Percentiles rank a stretch among this genome's conserved stretches.
phyloP scores from a whole-genome alignment of 2,329 filamentous ascomycete species.

The Aspergillus terreus region DNA sequence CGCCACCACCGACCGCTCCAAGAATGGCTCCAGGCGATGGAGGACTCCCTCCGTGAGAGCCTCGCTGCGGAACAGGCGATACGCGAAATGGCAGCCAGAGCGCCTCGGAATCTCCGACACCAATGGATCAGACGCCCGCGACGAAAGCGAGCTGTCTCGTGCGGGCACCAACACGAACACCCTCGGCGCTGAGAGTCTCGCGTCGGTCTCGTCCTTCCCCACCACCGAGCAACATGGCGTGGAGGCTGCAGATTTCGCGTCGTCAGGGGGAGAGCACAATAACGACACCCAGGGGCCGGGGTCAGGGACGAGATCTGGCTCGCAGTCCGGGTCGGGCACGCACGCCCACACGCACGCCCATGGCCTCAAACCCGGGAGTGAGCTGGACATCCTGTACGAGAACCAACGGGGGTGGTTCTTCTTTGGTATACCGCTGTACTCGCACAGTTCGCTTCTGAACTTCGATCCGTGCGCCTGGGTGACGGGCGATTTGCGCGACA shows the following conservation, averaged over 20 bases:
- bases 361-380: slow-evolving; percentile 33
- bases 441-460: slow-evolving; percentile 75
- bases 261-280: neutral
- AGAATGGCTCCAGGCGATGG: slow-evolving; percentile 18
- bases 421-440: slow-evolving; percentile 88
- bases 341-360: slow-evolving; percentile 14
- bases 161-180: slow-evolving; percentile 11
- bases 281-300: neutral
- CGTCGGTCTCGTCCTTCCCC: neutral
- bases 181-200: slow-evolving; percentile 5
- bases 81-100: slow-evolving; percentile 52
- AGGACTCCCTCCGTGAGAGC: slow-evolving; percentile 33
- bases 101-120: slow-evolving; percentile 47
- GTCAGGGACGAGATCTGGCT: neutral
- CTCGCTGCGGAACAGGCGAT: slow-evolving; percentile 41
- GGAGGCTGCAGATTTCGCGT: neutral
- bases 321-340: neutral
- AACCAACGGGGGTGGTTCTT: slow-evolving; percentile 90
- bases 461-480: slow-evolving; percentile 87
- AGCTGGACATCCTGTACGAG: slow-evolving; percentile 87
- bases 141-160: slow-evolving; percentile 3
- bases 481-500: slow-evolving; percentile 57
- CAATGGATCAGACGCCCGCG: slow-evolving; percentile 3
- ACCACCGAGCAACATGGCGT: neutral
- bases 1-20: slow-evolving; percentile 4